A percentile compares a stretch with the other conserved stretches of the same genome.
Evolutionary conservation across 345 rosid species (phyloP).

Genomic region (Physaria fendleri): DNA sequence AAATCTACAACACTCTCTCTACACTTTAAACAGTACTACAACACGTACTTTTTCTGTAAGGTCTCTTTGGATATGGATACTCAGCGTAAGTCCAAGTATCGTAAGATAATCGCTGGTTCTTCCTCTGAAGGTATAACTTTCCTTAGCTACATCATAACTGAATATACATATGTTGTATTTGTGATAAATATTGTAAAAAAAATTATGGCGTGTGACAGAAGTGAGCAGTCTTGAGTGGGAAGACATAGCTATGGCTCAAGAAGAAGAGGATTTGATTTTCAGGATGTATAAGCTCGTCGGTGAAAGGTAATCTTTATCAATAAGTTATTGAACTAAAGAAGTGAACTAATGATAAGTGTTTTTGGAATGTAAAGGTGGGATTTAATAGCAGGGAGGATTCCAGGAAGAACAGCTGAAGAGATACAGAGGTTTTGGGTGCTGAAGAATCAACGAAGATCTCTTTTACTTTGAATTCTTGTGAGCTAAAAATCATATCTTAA

Average conservation of each 20-base stretch:
- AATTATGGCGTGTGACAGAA: slow-evolving; percentile 30
- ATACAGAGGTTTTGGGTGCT: slow-evolving; percentile 58
- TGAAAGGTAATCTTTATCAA: no score
- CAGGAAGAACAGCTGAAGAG: slow-evolving; percentile 63
- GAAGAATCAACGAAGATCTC: slow-evolving; percentile 25
- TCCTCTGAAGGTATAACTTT: slow-evolving; percentile 22
- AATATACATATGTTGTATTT: no score
- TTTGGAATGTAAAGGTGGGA: slow-evolving; percentile 44
- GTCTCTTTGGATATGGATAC: slow-evolving; percentile 20
- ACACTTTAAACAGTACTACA: neutral
- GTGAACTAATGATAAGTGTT: no score
- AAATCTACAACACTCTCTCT: no score
- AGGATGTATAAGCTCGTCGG: slow-evolving; percentile 51
- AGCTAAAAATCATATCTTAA: no score
- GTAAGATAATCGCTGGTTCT: slow-evolving; percentile 15
- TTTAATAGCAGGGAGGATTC: slow-evolving; percentile 68
- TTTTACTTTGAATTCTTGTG: slow-evolving; percentile 27
- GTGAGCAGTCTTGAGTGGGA: slow-evolving; percentile 48
- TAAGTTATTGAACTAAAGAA: no score
- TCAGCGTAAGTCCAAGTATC: slow-evolving; percentile 29
- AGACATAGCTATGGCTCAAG: slow-evolving; percentile 36
- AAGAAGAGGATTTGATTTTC: slow-evolving; percentile 51
- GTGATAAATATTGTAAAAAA: neutral
- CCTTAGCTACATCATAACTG: neutral
- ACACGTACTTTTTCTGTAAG: neutral